A percentile compares a stretch with the other conserved stretches of the same genome.
phyloP scores from a whole-genome alignment of 1,284 basidiomycete species.

The Ganoderma lingzhi region DNA sequence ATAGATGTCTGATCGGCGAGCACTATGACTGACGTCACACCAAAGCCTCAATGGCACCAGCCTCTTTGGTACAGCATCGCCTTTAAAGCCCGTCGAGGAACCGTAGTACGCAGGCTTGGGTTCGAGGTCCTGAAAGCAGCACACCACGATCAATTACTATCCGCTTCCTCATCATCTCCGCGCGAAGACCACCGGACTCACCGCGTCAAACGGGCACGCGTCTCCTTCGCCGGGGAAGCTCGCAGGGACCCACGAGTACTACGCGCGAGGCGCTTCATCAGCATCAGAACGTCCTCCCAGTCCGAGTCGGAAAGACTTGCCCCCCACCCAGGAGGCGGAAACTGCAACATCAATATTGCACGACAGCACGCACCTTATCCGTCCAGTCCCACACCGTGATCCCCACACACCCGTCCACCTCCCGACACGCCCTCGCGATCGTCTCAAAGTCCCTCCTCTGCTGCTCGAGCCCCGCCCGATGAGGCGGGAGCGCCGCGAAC shows the following conservation, averaged over 20 bases:
- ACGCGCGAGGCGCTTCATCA: neutral
- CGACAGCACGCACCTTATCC: conserved; percentile 45
- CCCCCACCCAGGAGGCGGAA: neutral
- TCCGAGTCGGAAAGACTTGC: too few relatives aligned
- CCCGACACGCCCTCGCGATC: conserved; percentile 60
- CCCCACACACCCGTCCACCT: conserved; percentile 57
- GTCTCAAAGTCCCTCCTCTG: conserved; percentile 62
- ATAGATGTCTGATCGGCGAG: too few relatives aligned
- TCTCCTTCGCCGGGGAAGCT: conserved; percentile 56
- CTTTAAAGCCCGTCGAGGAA: conserved; percentile 23
- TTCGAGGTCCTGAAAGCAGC: conserved; percentile 28
- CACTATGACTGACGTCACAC: too few relatives aligned
- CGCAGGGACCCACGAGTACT: conserved; percentile 60
- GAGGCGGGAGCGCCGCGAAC: conserved; percentile 57
- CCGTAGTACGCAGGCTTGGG: conserved; percentile 37
- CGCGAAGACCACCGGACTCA: conserved; percentile 34
- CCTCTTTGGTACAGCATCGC: neutral
- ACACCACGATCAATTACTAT: neutral
- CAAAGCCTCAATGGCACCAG: too few relatives aligned
- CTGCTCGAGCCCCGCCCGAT: conserved; percentile 54
- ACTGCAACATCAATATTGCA: too few relatives aligned
- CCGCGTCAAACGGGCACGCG: conserved; percentile 57
- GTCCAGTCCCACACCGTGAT: conserved; percentile 63
- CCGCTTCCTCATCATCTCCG: neutral
- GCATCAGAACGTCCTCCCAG: neutral